phyloP scores from a whole-genome alignment of 768 basidiomycete genomes.

The Phlebiopsis gigantea region DNA sequence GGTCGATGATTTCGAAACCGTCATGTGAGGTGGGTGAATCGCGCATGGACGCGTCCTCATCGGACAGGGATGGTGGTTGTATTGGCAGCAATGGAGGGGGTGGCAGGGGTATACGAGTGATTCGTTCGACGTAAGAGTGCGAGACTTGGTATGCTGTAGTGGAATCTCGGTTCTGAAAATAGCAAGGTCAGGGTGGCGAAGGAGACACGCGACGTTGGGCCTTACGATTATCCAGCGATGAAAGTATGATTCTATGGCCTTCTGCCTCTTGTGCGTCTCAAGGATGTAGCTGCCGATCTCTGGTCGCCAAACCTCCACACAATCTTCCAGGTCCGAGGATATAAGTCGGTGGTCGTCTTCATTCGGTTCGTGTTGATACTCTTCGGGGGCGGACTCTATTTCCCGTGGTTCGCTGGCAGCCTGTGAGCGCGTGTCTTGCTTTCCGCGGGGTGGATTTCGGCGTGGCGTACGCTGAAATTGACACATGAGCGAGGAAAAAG shows the following conservation, averaged over 20 bases:
- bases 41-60: constrained; percentile 30
- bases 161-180: constrained; percentile 63
- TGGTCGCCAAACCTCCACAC: constrained; percentile 67
- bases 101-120: constrained; percentile 40
- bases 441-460: constrained; percentile 33
- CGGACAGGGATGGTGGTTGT: constrained; percentile 26
- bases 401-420: constrained; percentile 23
- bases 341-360: constrained; percentile 40
- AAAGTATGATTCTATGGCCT: constrained; percentile 70
- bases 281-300: constrained; percentile 66
- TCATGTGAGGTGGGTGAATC: constrained; percentile 30
- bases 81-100: constrained; percentile 34
- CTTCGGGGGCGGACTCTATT: constrained; percentile 22
- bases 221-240: constrained; percentile 61
- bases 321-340: constrained; percentile 82
- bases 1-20: constrained; percentile 22
- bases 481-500: neutral
- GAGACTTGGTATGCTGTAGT: constrained; percentile 55
- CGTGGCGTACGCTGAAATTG: constrained; percentile 22
- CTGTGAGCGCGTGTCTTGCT: constrained; percentile 21
- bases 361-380: constrained; percentile 24
- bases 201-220: neutral
- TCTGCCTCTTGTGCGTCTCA: constrained; percentile 69
- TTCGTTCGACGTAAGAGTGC: constrained; percentile 48
- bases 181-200: neutral